Base-by-base conservation (phyloP, 208 protist species). In the Leishmania tarentolae region DNA sequence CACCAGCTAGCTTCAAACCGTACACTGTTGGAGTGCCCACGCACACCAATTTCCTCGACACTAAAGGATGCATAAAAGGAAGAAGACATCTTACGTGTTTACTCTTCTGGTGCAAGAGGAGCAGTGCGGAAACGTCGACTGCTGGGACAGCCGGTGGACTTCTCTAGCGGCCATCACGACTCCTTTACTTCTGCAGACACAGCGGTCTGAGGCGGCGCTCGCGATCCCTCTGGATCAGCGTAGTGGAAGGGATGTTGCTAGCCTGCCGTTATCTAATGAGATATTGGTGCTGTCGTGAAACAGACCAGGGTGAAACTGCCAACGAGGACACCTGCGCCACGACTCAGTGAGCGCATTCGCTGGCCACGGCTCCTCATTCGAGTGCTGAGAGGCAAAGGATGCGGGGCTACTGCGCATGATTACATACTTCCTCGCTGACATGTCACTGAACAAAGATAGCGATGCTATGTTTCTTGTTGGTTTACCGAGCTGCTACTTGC, bases 371-470 rank as follows among this genome's bases (percentile, higher is more conserved):
- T 78, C 90, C 11, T 91, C 92, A 40, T 72, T 95, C 0, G 91
- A 96, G 77, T 47, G 35, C 53, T 82, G 77, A 40, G 78, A 66
- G 56, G 47, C 56, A 6, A 56, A 59, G 6, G 78, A 82, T 71
- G 68, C 72, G 53, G 52, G 76, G 5, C 77, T 86, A 63, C 68
- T 82, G 65, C 76, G 78, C 57, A 24, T 76, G 24, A 8, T 76
- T 37, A 76, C 93, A 8, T 84, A 84, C 65, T 84, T 97, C 74
- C 75, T 96, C 44, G 84, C 90, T 4, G 88, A 92, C 57, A 81
- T 91, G 72, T 95, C 86, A 50, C 87, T 95, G 75, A 84, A 76
- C 15, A 90, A 94, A n/a, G 91, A 93, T 47, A 96, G 95, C 78
- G 87, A 83, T 42, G 72, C 57, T 24, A 24, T 92, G 42, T 84